Evolutionary conservation across 768 basidiomycete genomes (phyloP), one percentile per base, ranked within the genome.

Genomic region (Trichaptum fuscoviolaceum): DNA sequence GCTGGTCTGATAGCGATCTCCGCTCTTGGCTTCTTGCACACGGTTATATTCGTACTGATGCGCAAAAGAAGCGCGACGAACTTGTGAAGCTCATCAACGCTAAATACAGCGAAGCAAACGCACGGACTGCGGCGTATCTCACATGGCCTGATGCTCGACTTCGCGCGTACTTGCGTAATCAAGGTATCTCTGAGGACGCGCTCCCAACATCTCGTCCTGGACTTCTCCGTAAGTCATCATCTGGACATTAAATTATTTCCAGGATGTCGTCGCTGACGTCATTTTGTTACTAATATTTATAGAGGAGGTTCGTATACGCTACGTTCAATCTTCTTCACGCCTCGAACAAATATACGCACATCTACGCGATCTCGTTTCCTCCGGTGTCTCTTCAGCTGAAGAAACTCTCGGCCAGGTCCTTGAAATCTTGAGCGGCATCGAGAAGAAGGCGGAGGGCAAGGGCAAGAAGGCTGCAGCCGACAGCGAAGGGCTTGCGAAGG

Each of bases 91-190:
- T 91, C 64, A 91, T 95, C 68, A 80, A 89, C 65, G 82, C 84
- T 63, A 91, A 91, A 88, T 87, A 86, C 71, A 81, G 80, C 65
- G 84, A 88, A 63, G 74, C 75, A 62, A 73, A 74, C n/a, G 63
- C 70, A 6, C 77, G 79, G 36, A 82, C 83, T 1, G 81, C 87
- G 1, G 79, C 86, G 1, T 97, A 96, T 77, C 80, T 96, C 63
- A 83, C 84, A 10, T 99, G 96, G 96, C 92, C 93, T 15, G 96
- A 98, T 72, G 92, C 95, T 2, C 85, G 96, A 35, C 86, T 99
- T 27, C 89, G 95, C 60, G 94, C 91, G 1, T 97, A 92, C 77
- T 84, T 98, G 23, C 84, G 94, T 58, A 86, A 91, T 72, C 84
- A 85, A 69, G 91, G 90, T 62, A 72, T 96, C 30, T 79, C 83